Evolutionary conservation across 257 asterid species (phyloP), one percentile per base, ranked within the genome.

Genomic region (Leptodermis oblonga): DNA sequence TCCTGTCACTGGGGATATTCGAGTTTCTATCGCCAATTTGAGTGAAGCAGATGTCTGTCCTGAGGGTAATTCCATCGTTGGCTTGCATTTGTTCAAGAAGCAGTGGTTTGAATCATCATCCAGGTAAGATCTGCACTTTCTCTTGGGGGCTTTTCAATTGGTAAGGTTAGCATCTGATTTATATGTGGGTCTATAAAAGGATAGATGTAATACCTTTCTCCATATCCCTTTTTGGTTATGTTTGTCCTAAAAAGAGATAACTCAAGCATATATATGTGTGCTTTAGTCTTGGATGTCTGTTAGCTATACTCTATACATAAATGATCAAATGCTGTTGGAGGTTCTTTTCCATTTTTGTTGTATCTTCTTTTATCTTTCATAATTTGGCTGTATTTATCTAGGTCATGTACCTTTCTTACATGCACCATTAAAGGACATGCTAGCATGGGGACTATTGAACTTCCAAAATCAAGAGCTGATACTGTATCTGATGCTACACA

Each of bases 401-500:
- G 97, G 91, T 85, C 85, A 42, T 82, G 86, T 76, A 73, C 84
- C 49, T 67, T 90, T 73, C 92, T 87, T 66, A 76, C 90, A 51
- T 82, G 97, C 84, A 90, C 96, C 42, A 74, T 52, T 51, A 86
- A 81, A 78, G 99, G 99, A 49, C 80, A 72, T 37, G 88, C 81
- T n/a, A 77, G 77, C 66, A 74, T 88, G 51, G 84, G 73, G 74
- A 76, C 85, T 39, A 17, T 85, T 67, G 86, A 85, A 76, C 28
- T 81, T 22, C 80, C 86, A 22, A 56, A 73, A 61, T 72, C 84
- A 61, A 77, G 56, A 36, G 70, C 65, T 30, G 83, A 86, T 25
- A 73, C 72, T 46, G 62, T 71, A 67, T 76, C 73, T 22, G 85
- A 90, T 72, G 73, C 73, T 67, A 76, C 92, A 74, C 83, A 81